Base-by-base conservation (phyloP, 208 protist genomes). In the Acanthamoeba sp. region DNA sequence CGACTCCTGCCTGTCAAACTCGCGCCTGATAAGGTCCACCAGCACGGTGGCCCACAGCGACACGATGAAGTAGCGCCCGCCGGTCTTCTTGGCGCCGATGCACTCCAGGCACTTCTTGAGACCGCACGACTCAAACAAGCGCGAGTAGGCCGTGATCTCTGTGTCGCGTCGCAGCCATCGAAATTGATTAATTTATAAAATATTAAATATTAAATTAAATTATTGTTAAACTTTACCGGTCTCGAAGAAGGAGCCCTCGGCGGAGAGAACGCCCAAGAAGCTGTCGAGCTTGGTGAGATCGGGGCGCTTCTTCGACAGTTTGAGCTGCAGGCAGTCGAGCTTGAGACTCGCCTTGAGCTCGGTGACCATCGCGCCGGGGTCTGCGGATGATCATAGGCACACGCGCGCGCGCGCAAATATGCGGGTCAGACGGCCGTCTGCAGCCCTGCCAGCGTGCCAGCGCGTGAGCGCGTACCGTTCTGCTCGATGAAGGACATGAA, bases 401-500 rank as follows among this genome's bases (percentile, higher is more conserved):
- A n/a, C n/a, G n/a, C n/a, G n/a, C n/a, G n/a, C n/a, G n/a, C n/a
- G n/a, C n/a, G n/a, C n/a, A n/a, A n/a, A n/a, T n/a, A n/a, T n/a
- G n/a, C n/a, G n/a, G n/a, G n/a, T n/a, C n/a, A n/a, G n/a, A n/a
- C n/a, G n/a, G n/a, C n/a, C n/a, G n/a, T n/a, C n/a, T n/a, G n/a
- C n/a, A n/a, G n/a, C n/a, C n/a, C n/a, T n/a, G n/a, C n/a, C n/a
- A n/a, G n/a, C n/a, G n/a, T n/a, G n/a, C n/a, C n/a, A n/a, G n/a
- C n/a, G 45, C 12, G 45, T 57, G 50, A 57, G 50, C 50, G 3
- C 50, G 50, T 48, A 85, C 76, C 76, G 32, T 85, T 85, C n/a
- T 85, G 76, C 52, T 91, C 84, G 55, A 91, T 62, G 52, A 91
- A 91, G 84, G 55, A 71, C 84, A 91, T 71, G 40, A 91, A 91